Evolutionary conservation across 768 basidiomycete genomes (phyloP).

Genomic region (Leucosporidium scottii): DNA sequence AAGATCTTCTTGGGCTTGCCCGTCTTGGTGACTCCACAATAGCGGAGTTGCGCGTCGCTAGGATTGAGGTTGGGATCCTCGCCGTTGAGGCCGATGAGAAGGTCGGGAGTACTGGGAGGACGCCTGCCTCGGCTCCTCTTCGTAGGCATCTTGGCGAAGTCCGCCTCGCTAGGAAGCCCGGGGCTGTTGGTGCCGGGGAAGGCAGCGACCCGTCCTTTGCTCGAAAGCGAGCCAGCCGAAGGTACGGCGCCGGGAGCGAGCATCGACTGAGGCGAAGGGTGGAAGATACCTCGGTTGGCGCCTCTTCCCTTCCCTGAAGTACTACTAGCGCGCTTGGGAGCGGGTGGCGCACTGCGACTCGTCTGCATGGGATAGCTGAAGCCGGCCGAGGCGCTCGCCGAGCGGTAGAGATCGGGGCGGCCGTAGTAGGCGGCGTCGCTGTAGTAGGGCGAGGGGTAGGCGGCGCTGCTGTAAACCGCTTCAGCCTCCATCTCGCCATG

Average conservation of each 20-base stretch:
- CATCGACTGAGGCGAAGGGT: slow-evolving; percentile 28
- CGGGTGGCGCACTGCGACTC: neutral
- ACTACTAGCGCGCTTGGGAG: neutral
- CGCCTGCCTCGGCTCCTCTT: slow-evolving; percentile 31
- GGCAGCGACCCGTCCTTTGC: neutral
- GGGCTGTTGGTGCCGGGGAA: slow-evolving; percentile 20
- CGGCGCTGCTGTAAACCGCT: neutral
- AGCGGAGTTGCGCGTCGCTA: slow-evolving; percentile 22
- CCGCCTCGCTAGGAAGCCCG: neutral
- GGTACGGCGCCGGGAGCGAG: slow-evolving; percentile 8
- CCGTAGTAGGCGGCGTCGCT: neutral
- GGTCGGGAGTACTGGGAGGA: slow-evolving; percentile 16
- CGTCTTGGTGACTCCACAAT: slow-evolving; percentile 29
- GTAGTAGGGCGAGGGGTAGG: slow-evolving; percentile 9
- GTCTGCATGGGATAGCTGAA: neutral
- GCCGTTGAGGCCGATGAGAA: slow-evolving; percentile 2
- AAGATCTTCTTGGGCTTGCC: slow-evolving; percentile 32
- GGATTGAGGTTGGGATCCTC: slow-evolving; percentile 10
- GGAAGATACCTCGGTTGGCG: slow-evolving; percentile 9
- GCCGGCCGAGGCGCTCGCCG: neutral
- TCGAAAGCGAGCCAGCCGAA: slow-evolving; percentile 3
- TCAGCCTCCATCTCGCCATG: too few species aligned
- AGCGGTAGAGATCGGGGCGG: neutral
- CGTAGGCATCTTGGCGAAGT: slow-evolving; percentile 23
- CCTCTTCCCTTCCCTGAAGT: neutral